Conservation (phyloP, 306 rosid species). For the Boehmeria nivea region DNA sequence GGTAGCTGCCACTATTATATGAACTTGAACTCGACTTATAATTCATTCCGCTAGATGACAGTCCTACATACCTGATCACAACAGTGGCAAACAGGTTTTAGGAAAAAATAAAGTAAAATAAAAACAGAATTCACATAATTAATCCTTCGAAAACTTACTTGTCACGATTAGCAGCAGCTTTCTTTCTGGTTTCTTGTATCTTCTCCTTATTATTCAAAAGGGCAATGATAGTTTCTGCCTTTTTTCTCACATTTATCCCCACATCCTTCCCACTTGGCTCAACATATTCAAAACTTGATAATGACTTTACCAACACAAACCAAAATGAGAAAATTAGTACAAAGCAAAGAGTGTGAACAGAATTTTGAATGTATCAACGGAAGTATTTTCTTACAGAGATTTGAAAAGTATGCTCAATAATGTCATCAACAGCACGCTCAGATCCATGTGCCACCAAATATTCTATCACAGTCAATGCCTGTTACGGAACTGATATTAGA, state of each 20-base stretch:
- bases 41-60: conserved; percentile 86
- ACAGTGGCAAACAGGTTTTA: conserved; percentile 20
- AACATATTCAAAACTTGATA: conserved; percentile 90
- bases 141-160: conserved; percentile 52
- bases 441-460: conserved; percentile 91
- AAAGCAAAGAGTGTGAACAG: conserved; percentile 16
- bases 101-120: neutral
- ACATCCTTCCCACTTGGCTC: conserved; percentile 95
- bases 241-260: conserved; percentile 96
- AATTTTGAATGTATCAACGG: conserved; percentile 5
- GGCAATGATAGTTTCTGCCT: conserved; percentile 67
- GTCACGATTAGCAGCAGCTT: conserved; percentile 93
- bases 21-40: conserved; percentile 65
- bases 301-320: conserved; percentile 56
- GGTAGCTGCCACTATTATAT: conserved; percentile 47
- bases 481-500: conserved; percentile 32
- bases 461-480: conserved; percentile 97
- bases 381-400: conserved; percentile 62
- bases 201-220: conserved; percentile 88
- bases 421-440: conserved; percentile 97
- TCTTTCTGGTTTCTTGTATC: conserved; percentile 81
- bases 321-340: conserved; percentile 16
- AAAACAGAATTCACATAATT: conserved; percentile 19
- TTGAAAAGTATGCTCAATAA: conserved; percentile 94
- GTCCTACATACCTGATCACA: conserved; percentile 74